These are phyloP conservation scores for Fragaria iinumae DNA, from an alignment of 306 rosid genomes.

Conservation along the genomic window DNA sequence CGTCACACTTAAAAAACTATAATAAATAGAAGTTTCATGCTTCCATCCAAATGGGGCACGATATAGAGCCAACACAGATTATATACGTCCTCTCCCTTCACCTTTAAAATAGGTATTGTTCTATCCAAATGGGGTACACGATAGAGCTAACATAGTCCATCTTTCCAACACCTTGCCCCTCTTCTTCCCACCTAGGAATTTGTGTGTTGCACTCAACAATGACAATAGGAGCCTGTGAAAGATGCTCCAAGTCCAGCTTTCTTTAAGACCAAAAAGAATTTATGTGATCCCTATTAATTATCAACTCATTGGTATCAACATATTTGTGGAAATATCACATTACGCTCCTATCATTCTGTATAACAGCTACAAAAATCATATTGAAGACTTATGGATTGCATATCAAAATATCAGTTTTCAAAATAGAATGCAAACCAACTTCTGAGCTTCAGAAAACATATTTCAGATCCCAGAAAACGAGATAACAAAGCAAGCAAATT, in stretches of 20 bases:
- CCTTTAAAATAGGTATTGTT: background rate
- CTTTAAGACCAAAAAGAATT: background rate
- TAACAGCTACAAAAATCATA: background rate
- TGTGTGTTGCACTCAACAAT: background rate
- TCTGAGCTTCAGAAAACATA: background rate
- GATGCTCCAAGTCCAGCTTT: background rate
- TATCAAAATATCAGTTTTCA: background rate
- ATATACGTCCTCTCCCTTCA: background rate
- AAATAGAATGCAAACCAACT: background rate
- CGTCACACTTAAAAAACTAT: background rate
- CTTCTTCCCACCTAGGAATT: background rate
- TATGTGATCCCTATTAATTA: background rate
- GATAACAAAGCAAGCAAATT: slow-evolving; percentile 1
- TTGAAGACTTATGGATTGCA: background rate
- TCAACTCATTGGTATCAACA: background rate
- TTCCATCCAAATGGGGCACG: background rate
- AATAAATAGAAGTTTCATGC: background rate
- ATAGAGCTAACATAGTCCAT: background rate
- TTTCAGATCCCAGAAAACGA: slow-evolving; percentile 1
- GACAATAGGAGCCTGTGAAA: background rate
- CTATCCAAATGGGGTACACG: background rate
- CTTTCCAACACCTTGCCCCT: background rate
- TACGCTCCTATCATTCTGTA: background rate
- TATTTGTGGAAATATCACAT: background rate
- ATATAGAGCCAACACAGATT: background rate